Evolutionary conservation across 2,329 filamentous ascomycete genomes (phyloP).

Genomic region (Septoria linicola): DNA sequence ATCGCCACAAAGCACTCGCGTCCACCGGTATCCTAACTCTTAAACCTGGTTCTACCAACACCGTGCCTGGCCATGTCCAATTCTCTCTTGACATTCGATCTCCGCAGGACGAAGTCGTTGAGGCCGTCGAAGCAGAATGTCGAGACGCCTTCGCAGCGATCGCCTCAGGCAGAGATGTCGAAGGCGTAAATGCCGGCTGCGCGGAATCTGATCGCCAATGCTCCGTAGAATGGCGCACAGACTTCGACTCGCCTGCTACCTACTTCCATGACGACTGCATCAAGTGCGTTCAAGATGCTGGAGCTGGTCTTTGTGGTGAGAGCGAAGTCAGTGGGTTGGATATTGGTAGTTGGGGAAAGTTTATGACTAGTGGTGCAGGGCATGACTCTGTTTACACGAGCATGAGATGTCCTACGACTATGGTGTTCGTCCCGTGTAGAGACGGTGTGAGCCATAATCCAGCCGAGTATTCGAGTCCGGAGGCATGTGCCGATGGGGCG

Average conservation of each 20-base stretch:
- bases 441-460: conserved; percentile 52
- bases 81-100: conserved; percentile 69
- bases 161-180: conserved; percentile 57
- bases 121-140: conserved; percentile 58
- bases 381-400: conserved; percentile 55
- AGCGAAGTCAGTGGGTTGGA: conserved; percentile 40
- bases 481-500: conserved; percentile 48
- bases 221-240: conserved; percentile 58
- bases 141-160: conserved; percentile 60
- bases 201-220: conserved; percentile 45
- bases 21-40: conserved; percentile 68
- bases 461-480: conserved; percentile 46
- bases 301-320: conserved; percentile 57
- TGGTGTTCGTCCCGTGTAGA: conserved; percentile 51
- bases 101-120: conserved; percentile 56
- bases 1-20: conserved; percentile 60
- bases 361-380: conserved; percentile 64
- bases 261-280: conserved; percentile 69
- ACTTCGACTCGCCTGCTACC: conserved; percentile 62
- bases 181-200: conserved; percentile 46
- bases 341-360: conserved; percentile 39
- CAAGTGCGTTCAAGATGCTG: conserved; percentile 60
- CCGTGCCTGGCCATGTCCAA: conserved; percentile 65
- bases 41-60: conserved; percentile 69
- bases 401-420: conserved; percentile 48